Evolutionary conservation across 2,329 filamentous ascomycete species (phyloP).

Genomic region (Hortaea sp.): DNA sequence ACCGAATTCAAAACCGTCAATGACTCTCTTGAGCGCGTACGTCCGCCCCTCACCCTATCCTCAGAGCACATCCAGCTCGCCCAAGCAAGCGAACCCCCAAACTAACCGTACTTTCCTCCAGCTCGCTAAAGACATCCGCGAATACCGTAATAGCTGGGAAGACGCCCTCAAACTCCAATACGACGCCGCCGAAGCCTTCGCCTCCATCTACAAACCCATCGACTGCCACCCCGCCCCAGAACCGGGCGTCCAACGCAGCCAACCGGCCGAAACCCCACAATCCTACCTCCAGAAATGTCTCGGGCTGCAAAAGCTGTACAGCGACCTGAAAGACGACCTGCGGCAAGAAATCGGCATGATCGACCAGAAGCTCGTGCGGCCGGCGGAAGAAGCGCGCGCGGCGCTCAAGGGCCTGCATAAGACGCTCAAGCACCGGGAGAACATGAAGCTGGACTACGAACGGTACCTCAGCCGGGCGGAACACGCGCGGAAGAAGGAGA

Average conservation of each 20-base stretch:
- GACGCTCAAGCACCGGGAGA: constrained; percentile 75
- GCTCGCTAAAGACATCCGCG: constrained; percentile 45
- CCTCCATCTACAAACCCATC: constrained; percentile 67
- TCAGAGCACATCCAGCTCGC: background rate
- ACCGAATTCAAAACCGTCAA: constrained; percentile 75
- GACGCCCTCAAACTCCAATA: constrained; percentile 61
- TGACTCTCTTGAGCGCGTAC: constrained; percentile 60
- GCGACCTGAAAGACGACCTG: constrained; percentile 62
- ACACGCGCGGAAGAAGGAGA: constrained; percentile 58
- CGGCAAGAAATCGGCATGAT: constrained; percentile 61
- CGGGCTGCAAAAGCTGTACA: constrained; percentile 56
- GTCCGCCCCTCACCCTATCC: background rate
- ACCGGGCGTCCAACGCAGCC: constrained; percentile 38
- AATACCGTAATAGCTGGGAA: constrained; percentile 72
- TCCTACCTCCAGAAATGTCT: constrained; percentile 54
- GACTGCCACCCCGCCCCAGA: constrained; percentile 40
- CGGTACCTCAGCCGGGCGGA: constrained; percentile 63
- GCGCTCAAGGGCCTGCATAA: constrained; percentile 64
- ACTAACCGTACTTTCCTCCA: constrained; percentile 48
- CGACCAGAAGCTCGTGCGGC: constrained; percentile 58
- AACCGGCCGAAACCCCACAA: constrained; percentile 51
- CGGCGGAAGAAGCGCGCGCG: constrained; percentile 59
- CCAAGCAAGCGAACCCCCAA: too few relatives aligned
- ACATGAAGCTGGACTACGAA: constrained; percentile 74
- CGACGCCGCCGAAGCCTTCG: constrained; percentile 56